A percentile compares a stretch with the other conserved stretches of the same genome.
These are phyloP conservation scores for Annulohypoxylon bovei DNA, from an alignment of 495 filamentous ascomycete species.

Conservation along the genomic window DNA sequence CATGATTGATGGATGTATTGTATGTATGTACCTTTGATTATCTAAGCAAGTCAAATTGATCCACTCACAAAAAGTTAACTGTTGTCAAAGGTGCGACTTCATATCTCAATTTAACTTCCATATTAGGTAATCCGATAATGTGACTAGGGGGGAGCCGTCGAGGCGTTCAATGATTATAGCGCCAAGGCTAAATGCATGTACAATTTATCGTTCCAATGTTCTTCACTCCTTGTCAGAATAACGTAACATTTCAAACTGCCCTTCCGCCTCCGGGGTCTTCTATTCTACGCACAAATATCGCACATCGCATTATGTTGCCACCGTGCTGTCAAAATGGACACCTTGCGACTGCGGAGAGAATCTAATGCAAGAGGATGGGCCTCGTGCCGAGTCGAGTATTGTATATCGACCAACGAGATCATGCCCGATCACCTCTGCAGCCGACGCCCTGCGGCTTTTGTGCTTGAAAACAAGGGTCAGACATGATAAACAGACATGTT, in stretches of 20 bases:
- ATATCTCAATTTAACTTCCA: neutral
- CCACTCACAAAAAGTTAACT: neutral
- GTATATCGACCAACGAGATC: conserved; percentile 25
- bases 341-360: conserved; percentile 19
- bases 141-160: neutral
- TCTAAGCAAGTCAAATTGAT: neutral
- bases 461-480: conserved; percentile 28
- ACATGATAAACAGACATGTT: neutral
- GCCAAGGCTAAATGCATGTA: conserved; percentile 3
- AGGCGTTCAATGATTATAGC: neutral
- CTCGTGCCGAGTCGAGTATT: neutral
- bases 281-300: conserved; percentile 37
- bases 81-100: neutral
- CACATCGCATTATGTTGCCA: conserved; percentile 29
- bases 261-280: neutral
- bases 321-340: conserved; percentile 8
- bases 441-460: conserved; percentile 35
- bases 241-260: conserved; percentile 31
- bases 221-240: conserved; percentile 11
- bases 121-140: conserved; percentile 24
- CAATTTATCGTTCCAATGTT: neutral
- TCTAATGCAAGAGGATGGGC: conserved; percentile 28
- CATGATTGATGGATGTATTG: neutral
- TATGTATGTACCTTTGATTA: neutral
- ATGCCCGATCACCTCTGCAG: conserved; percentile 22